These are phyloP conservation scores for Cochlearia excelsa DNA, from an alignment of 345 rosid species.

Conservation along the genomic window DNA sequence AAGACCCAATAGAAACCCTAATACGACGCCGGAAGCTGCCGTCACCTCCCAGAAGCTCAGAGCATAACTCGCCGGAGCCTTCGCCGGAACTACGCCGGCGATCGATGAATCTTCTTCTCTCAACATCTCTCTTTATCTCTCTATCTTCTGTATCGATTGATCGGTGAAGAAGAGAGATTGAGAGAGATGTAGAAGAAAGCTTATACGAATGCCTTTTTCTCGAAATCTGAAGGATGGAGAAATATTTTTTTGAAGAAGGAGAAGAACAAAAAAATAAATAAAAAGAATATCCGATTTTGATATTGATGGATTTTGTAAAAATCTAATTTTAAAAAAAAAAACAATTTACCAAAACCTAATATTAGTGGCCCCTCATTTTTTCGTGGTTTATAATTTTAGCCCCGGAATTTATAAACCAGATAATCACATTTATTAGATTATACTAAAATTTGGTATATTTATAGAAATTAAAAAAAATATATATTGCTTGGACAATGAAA, in stretches of 20 bases:
- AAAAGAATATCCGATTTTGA: conserved; percentile 36
- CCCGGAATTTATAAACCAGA: conserved; percentile 6
- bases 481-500: conserved; percentile 8
- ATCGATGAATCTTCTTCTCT: conserved; percentile 32
- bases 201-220: too few relatives aligned
- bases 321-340: conserved; percentile 2
- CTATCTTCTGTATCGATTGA: background rate
- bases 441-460: background rate
- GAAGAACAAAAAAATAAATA: background rate
- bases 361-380: conserved; percentile 8
- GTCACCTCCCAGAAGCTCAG: conserved; percentile 68
- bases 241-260: conserved; percentile 1
- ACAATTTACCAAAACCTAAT: conserved; percentile 1
- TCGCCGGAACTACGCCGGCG: conserved; percentile 6
- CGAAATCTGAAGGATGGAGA: too few relatives aligned
- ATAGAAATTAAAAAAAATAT: background rate
- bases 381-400: conserved; percentile 8
- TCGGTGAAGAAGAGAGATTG: conserved; percentile 24
- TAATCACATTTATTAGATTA: background rate
- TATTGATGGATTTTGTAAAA: conserved; percentile 24
- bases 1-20: conserved; percentile 56
- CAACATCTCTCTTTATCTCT: conserved; percentile 20
- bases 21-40: conserved; percentile 55
- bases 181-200: conserved; percentile 1
- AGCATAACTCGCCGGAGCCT: conserved; percentile 35